Base-by-base conservation (phyloP, 345 rosid genomes). In the Eucalyptus sideroxylon region DNA sequence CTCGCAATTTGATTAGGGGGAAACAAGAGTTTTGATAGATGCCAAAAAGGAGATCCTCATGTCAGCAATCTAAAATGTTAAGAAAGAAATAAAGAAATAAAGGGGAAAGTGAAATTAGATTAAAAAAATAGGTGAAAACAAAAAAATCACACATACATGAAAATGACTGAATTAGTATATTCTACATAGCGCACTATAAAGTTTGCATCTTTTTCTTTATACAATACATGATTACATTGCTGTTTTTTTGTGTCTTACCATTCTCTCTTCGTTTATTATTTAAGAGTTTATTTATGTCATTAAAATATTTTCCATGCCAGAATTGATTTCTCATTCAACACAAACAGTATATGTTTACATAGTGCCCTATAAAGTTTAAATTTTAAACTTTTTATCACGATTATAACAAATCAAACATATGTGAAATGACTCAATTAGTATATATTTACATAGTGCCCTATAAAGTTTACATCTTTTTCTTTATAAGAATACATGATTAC, bases 301-400 rank as follows among this genome's bases (percentile, higher is more conserved):
- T 17, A 17, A 3, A 3, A 34, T 9, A 2, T 69, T 69, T 17
- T 17, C 13, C 6, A 34, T 17, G 11, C 3, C 6, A 34, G 0
- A 60, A 13, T 27, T 60, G 31, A 27, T 60, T 60, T 12, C 31
- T 27, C 31, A 0, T 60, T 27, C 16, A 60, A 1, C 59, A 53
- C 59, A 53, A 53, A 19, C 2, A 19, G 0, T 53, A 47, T 47
- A 47, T 8, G 49, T 11, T 47, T 47, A 47, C 49, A 47, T 47
- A 47, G 49, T 47, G 49, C 49, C 49, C 13, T 47, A 47, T 11
- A 47, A 47, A 19, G 9, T 53, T 53, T 56, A 56, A 56, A 56
- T 56, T 56, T 24, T 9, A 4, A 56, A 24, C 1, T 56, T 24
- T 56, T 56, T 24, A 24, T 56, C 27, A 9, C 0, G 6, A 56